Conservation (phyloP, 106 monocot species). For the Acorus calamus region DNA sequence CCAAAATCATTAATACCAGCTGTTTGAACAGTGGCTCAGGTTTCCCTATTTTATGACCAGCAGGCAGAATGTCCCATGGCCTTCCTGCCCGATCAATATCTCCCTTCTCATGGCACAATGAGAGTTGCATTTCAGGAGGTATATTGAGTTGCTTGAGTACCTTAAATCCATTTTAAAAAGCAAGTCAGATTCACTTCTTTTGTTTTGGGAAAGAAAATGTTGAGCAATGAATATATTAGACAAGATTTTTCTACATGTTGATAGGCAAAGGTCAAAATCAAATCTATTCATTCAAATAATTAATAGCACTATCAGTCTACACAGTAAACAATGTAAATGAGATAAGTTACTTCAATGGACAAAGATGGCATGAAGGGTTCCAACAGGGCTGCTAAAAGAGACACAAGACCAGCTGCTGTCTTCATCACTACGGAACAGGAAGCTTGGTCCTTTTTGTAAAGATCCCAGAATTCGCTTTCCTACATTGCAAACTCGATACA, state of each 20-base stretch:
- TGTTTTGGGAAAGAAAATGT: no score
- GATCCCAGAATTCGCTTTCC: conserved; percentile 96
- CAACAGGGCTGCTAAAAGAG: conserved; percentile 76
- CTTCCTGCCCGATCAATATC: conserved; percentile 47
- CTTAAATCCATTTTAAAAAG: conserved; percentile 26
- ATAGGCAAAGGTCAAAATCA: no score
- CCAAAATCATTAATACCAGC: conserved; percentile 31
- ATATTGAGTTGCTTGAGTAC: conserved; percentile 84
- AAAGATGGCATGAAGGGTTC: conserved; percentile 99
- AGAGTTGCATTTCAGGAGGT: conserved; percentile 28
- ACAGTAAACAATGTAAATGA: not conserved
- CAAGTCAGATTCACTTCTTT: no score
- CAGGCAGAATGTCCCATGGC: conserved; percentile 74
- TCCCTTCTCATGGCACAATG: conserved; percentile 62
- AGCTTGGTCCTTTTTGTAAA: conserved; percentile 75
- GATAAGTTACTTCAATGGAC: conserved; percentile 53
- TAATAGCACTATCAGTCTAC: no score
- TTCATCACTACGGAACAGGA: conserved; percentile 80
- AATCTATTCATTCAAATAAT: no score
- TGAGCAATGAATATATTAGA: no score
- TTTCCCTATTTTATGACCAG: conserved; percentile 84
- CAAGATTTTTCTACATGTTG: no score
- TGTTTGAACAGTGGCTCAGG: conserved; percentile 88
- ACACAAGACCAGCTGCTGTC: conserved; percentile 83
- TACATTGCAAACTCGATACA: conserved; percentile 12